Conservation (phyloP, 2,329 filamentous ascomycete genomes). For the Diaporthe ilicicola region DNA sequence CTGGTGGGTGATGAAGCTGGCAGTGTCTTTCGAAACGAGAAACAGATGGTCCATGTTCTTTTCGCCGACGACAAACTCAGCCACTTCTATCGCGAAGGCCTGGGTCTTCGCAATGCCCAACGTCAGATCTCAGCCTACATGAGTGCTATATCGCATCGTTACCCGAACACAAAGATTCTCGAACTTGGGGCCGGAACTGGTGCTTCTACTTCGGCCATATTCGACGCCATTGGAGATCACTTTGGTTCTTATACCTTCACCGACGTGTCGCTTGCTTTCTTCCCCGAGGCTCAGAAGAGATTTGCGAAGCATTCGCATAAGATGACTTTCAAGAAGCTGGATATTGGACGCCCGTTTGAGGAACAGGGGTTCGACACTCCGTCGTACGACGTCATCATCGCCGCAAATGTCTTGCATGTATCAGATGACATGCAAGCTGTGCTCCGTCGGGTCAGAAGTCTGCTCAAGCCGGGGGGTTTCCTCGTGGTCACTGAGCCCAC, state of each 20-base stretch:
- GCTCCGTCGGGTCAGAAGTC: conserved; percentile 39
- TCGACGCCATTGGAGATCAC: conserved; percentile 2
- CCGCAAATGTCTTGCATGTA: conserved; percentile 39
- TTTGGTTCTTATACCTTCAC: conserved; percentile 20
- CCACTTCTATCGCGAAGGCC: conserved; percentile 10
- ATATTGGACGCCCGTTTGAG: conserved; percentile 40
- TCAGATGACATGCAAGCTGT: conserved; percentile 37
- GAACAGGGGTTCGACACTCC: conserved; percentile 42
- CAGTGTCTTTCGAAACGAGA: conserved; percentile 12
- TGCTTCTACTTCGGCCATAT: not conserved
- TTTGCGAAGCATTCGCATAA: not conserved
- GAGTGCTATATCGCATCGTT: not conserved
- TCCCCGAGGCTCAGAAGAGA: conserved; percentile 36
- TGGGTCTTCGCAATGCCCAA: conserved; percentile 17
- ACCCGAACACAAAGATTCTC: not conserved
- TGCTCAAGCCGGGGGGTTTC: conserved; percentile 43
- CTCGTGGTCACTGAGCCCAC: conserved; percentile 42
- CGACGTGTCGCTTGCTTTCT: conserved; percentile 24
- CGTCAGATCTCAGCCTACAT: conserved; percentile 9
- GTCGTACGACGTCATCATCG: conserved; percentile 44
- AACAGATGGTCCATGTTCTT: conserved; percentile 20
- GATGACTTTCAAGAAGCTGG: conserved; percentile 32
- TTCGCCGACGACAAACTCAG: conserved; percentile 15
- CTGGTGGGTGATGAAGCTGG: not conserved
- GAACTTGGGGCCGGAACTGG: conserved; percentile 20